These are phyloP conservation scores for Mangifera indica DNA, from an alignment of 345 rosid genomes.

Conservation along the genomic window DNA sequence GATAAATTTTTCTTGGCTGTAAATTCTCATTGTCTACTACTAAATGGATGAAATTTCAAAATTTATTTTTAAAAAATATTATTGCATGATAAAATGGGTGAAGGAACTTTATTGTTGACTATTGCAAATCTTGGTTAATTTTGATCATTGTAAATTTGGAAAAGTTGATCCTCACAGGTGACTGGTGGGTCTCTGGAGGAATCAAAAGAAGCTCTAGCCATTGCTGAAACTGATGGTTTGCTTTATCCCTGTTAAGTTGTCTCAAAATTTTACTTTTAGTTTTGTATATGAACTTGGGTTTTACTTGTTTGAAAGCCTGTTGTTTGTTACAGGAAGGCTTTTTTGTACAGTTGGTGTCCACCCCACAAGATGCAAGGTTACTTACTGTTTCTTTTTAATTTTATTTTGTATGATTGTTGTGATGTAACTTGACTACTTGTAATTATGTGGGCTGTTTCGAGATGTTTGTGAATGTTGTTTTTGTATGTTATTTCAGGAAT, in stretches of 20 bases:
- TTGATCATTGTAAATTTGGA: slow-evolving; percentile 6
- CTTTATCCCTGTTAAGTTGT: slow-evolving; percentile 10
- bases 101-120: background rate
- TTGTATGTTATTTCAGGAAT: slow-evolving; percentile 51
- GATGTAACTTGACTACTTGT: background rate
- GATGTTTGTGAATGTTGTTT: slow-evolving; percentile 18
- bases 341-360: slow-evolving; percentile 96
- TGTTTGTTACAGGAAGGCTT: slow-evolving; percentile 61
- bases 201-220: slow-evolving; percentile 92
- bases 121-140: background rate
- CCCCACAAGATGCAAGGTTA: slow-evolving; percentile 93
- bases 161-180: slow-evolving; percentile 46
- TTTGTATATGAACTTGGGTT: background rate
- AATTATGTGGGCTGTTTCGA: slow-evolving; percentile 6
- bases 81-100: background rate
- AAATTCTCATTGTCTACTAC: background rate
- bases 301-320: slow-evolving; percentile 13
- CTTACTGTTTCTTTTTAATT: slow-evolving; percentile 15
- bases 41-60: background rate
- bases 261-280: background rate
- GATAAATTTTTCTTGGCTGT: background rate
- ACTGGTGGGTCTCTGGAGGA: slow-evolving; percentile 95
- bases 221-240: slow-evolving; percentile 90
- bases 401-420: slow-evolving; percentile 10
- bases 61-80: background rate